Base-by-base conservation (phyloP, 108 stramenopile species). In the Chaetoceros muelleri region DNA sequence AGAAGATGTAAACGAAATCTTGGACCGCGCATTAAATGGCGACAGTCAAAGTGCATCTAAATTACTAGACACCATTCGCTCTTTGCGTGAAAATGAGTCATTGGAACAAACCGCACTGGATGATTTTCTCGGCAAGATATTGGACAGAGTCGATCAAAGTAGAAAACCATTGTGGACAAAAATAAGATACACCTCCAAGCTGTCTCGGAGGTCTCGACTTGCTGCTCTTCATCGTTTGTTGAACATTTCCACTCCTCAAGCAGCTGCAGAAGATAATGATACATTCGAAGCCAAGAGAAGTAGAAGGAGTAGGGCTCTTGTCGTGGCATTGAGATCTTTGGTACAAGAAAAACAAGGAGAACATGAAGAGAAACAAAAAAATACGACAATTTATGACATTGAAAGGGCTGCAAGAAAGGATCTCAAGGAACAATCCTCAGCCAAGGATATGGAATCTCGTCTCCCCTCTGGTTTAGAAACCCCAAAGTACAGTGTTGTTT, bases 391-490 rank as follows among this genome's bases (percentile, higher is more conserved):
- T 28, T 22, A 24, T 23, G 10, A 25, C 26, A 30, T 1, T 29
- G 55, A 29, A 46, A 28, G n/a, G 21, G n/a, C 2, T 31, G n/a
- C 22, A 5, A 2, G 54, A 20, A 3, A 30, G 30, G 55, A 46
- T 28, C 73, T 71, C 2, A 58, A 58, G 26, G 30, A 24, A 30
- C 34, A 23, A 27, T 29, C 25, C n/a, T 40, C 46, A 51, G 46
- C 31, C 2, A 53, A 61, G 7, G 78, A 81, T 44, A 54, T 87
- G 53, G 48, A 29, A 10, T 49, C 30, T 24, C 76, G 86, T 0
- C 58, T 75, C 17, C 85, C 90, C 8, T 67, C 69, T 7, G 88
- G 74, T 13, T 57, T 95, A 44, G 90, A 90, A 67, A 89, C 85
- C 2, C 90, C 94, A 1, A 53, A 66, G 23, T 95, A 88, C 59